Percentiles rank a stretch among this genome's conserved stretches.
These are phyloP conservation scores for Blastobotrys capitulatus DNA, from an alignment of 1,139 yeast genomes.

Conservation along the genomic window DNA sequence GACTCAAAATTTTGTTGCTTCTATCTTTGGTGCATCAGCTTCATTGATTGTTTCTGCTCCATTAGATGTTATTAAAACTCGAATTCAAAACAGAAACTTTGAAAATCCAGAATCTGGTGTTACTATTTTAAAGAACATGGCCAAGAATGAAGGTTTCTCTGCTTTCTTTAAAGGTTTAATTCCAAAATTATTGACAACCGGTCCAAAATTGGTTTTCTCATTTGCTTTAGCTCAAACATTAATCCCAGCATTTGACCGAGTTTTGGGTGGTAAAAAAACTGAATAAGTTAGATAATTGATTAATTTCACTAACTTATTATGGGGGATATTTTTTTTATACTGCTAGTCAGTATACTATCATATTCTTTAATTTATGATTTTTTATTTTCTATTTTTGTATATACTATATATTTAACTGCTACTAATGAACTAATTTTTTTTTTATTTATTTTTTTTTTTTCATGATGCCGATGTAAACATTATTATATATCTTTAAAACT, in stretches of 20 bases:
- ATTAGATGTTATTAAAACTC: conserved; percentile 94
- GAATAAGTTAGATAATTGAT: background rate
- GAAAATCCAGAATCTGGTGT: conserved; percentile 94
- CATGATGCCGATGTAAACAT: too few species aligned
- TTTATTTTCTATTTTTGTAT: too few species aligned
- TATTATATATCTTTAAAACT: too few species aligned
- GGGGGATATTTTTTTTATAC: too few species aligned
- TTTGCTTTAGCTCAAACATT: conserved; percentile 95
- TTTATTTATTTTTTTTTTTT: too few species aligned
- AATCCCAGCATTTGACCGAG: conserved; percentile 89
- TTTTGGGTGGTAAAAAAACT: conserved; percentile 24
- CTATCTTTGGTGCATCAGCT: conserved; percentile 97
- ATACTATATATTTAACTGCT: too few species aligned
- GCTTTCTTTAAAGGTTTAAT: conserved; percentile 97
- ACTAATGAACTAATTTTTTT: too few species aligned
- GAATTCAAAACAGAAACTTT: conserved; percentile 94
- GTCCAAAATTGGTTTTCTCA: conserved; percentile 95
- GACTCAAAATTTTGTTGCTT: conserved; percentile 90
- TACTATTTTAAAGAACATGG: conserved; percentile 87
- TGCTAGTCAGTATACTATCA: too few species aligned
- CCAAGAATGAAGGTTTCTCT: conserved; percentile 69
- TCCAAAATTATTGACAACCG: conserved; percentile 94
- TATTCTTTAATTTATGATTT: too few species aligned
- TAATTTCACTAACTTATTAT: too few species aligned
- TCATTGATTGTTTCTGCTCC: conserved; percentile 97